These are phyloP conservation scores for Coprinopsis cinerea DNA, from an alignment of 768 basidiomycete genomes.

Conservation along the genomic window DNA sequence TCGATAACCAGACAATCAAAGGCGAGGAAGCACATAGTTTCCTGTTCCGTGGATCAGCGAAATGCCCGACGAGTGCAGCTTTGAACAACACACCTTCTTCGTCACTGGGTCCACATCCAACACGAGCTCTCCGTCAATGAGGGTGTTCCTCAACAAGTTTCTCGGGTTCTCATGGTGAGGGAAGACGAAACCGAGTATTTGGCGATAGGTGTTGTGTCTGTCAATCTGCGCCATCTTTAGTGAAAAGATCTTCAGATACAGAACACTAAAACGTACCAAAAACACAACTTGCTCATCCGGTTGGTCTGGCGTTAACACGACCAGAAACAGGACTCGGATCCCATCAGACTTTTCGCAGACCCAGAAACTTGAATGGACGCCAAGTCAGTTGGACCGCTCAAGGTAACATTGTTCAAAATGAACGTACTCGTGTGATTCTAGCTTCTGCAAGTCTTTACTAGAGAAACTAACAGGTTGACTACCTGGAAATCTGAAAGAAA, in stretches of 20 bases:
- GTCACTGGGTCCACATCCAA: conserved; percentile 80
- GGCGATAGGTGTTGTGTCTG: conserved; percentile 83
- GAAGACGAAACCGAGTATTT: conserved; percentile 74
- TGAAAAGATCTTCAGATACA: neutral
- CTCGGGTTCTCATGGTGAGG: conserved; percentile 77
- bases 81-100: conserved; percentile 45
- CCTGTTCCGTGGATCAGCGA: conserved; percentile 35
- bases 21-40: conserved; percentile 74
- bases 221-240: conserved; percentile 61
- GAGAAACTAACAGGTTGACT: conserved; percentile 94
- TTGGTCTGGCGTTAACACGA: conserved; percentile 53
- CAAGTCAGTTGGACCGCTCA: neutral
- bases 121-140: conserved; percentile 93
- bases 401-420: conserved; percentile 4
- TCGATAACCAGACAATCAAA: conserved; percentile 93
- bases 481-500: conserved; percentile 74
- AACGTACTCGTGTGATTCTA: conserved; percentile 80
- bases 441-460: conserved; percentile 56
- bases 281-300: conserved; percentile 57
- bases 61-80: neutral
- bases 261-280: conserved; percentile 49
- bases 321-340: conserved; percentile 79
- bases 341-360: conserved; percentile 99
- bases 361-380: conserved; percentile 70
- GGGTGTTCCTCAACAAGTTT: conserved; percentile 65